Evolutionary conservation across 192 early-diverging fungal genomes (phyloP), one percentile per base, ranked within the genome.

Genomic region (Lobulomyces angularis): DNA sequence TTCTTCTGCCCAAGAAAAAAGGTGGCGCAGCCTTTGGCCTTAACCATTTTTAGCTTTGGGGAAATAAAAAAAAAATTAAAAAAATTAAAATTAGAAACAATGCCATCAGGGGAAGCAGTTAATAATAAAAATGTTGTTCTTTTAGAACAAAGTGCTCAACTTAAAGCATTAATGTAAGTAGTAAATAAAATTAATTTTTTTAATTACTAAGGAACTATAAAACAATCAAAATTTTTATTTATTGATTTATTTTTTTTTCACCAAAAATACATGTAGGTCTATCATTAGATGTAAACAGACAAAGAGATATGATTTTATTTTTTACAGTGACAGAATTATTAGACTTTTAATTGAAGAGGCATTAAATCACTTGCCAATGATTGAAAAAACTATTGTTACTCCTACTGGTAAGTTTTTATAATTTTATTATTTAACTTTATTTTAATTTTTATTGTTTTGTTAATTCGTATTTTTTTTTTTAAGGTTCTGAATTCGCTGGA

Each of bases 271-370:
- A n/a, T n/a, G n/a, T n/a, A n/a, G n/a, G n/a, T n/a, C 88, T 44
- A 86, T 91, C 34, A 88, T 95, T 43, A 75, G 90, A 33, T 68
- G 75, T 58, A 70, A 76, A 32, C 46, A 75, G 36, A 90, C 91
- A 0, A 53, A 63, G 50, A 78, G 91, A 20, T 71, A 74, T 27
- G 91, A 95, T 61, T 95, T 95, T 64, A 87, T 95, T 40, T 95
- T 95, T 65, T 86, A 88, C 62, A 46, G 41, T 44, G 53, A 67
- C 56, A 35, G 59, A 11, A 36, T 69, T 20, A 64, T 61, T 50
- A 77, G 91, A 12, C 75, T 87, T 9, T 64, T 95, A 19, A 83
- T 95, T 25, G 91, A 95, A 58, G 91, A 90, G 71, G 81, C 87
- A 2, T 76, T 95, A 49, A 88, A 90, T 73, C 80, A 90, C 52